These are phyloP conservation scores for Solanum virginianum DNA, from an alignment of 257 asterid genomes.

Conservation along the genomic window DNA sequence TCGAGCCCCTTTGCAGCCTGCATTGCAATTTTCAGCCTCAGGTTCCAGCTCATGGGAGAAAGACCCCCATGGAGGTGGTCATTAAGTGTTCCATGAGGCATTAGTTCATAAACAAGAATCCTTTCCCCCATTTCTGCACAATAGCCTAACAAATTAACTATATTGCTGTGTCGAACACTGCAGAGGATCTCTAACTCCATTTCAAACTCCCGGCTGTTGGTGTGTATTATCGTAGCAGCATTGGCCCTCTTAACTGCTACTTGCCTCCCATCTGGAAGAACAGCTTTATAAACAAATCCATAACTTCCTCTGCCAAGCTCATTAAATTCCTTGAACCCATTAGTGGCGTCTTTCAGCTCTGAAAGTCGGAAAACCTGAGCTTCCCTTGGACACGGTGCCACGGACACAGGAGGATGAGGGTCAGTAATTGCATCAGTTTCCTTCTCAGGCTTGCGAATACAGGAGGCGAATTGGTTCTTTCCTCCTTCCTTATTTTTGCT, in stretches of 20 bases:
- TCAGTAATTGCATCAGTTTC: conserved; percentile 24
- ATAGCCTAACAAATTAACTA: conserved; percentile 81
- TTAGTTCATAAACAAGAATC: conserved; percentile 71
- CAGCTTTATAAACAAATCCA: conserved; percentile 85
- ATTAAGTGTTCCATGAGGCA: conserved; percentile 89
- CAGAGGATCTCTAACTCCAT: conserved; percentile 79
- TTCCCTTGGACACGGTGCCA: conserved; percentile 51
- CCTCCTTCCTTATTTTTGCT: conserved; percentile 13
- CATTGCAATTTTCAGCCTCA: conserved; percentile 60
- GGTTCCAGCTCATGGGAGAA: conserved; percentile 58
- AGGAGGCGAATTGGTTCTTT: conserved; percentile 13
- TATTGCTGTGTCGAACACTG: conserved; percentile 54
- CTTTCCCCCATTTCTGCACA: conserved; percentile 97
- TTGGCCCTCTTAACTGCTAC: conserved; percentile 94
- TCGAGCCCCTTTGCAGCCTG: conserved; percentile 86
- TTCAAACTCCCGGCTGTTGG: conserved; percentile 72
- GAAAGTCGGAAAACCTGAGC: conserved; percentile 91
- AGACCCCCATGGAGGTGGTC: conserved; percentile 94
- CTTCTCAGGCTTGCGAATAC: conserved; percentile 19
- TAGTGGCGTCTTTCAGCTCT: conserved; percentile 80
- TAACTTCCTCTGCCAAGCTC: conserved; percentile 93
- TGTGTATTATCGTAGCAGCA: conserved; percentile 91
- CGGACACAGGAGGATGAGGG: conserved; percentile 27
- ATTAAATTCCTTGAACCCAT: conserved; percentile 90
- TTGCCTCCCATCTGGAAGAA: conserved; percentile 72